These are phyloP conservation scores for Graphilbum ipis-grandicollis DNA, from an alignment of 2,329 filamentous ascomycete species.

Conservation along the genomic window DNA sequence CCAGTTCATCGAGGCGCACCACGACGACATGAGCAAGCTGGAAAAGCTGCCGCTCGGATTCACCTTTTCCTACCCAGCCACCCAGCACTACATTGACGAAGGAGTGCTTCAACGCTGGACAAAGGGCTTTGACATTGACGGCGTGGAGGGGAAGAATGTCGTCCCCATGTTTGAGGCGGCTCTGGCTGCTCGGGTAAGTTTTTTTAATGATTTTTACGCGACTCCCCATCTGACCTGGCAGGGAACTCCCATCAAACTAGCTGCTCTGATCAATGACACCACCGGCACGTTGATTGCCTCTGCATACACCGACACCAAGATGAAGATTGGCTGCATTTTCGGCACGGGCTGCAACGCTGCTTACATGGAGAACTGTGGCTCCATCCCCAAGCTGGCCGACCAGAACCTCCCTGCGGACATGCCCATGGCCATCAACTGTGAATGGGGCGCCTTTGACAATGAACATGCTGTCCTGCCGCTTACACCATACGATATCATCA, in stretches of 20 bases:
- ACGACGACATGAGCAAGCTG: conserved; percentile 45
- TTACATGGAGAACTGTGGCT: conserved; percentile 88
- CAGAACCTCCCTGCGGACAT: conserved; percentile 71
- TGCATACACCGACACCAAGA: conserved; percentile 81
- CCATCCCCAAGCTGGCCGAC: conserved; percentile 84
- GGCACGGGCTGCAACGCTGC: conserved; percentile 96
- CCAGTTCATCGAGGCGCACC: conserved; percentile 78
- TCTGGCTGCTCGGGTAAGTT: conserved; percentile 45
- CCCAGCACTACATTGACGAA: conserved; percentile 84
- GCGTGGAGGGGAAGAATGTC: conserved; percentile 80
- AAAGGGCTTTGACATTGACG: conserved; percentile 89
- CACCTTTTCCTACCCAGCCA: conserved; percentile 91
- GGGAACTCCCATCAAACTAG: conserved; percentile 82
- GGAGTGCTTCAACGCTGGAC: conserved; percentile 91
- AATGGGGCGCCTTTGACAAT: conserved; percentile 95
- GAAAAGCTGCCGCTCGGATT: conserved; percentile 68
- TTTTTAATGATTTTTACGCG: no score
- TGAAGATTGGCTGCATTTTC: conserved; percentile 96
- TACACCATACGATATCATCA: conserved; percentile 70
- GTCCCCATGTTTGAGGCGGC: conserved; percentile 76
- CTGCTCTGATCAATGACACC: conserved; percentile 91
- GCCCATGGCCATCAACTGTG: conserved; percentile 92
- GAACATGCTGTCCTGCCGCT: conserved; percentile 74
- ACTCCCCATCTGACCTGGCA: no score
- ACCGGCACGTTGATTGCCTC: conserved; percentile 94